A percentile compares a stretch with the other conserved stretches of the same genome.
Conservation (phyloP, 2,329 filamentous ascomycete genomes). For the Exophiala xenobiotica region DNA sequence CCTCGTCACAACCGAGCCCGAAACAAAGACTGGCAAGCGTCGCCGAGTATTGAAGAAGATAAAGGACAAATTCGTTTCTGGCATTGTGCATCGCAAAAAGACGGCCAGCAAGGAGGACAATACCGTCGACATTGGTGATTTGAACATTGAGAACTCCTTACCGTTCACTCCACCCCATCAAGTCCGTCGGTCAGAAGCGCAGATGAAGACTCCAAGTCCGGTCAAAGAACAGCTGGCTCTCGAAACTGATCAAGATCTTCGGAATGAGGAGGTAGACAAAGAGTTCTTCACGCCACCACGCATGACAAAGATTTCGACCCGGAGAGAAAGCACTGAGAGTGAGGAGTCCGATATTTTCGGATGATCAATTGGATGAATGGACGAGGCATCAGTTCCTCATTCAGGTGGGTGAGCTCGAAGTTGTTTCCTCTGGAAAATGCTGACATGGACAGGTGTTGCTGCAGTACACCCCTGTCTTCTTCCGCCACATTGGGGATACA, state of each 20-base stretch:
- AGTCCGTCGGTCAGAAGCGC: background rate
- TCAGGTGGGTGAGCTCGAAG: too few species aligned
- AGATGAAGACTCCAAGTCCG: conserved; percentile 7
- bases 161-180: background rate
- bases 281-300: conserved; percentile 11
- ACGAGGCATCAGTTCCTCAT: too few species aligned
- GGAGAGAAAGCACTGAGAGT: background rate
- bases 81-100: conserved; percentile 4
- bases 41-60: conserved; percentile 1
- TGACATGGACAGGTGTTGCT: too few species aligned
- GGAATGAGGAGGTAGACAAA: conserved; percentile 7
- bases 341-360: background rate
- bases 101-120: background rate
- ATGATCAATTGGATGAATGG: background rate
- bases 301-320: background rate
- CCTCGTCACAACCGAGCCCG: background rate
- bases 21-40: background rate
- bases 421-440: too few species aligned
- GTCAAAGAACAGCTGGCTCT: conserved; percentile 9
- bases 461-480: too few species aligned
- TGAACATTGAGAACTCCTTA: background rate
- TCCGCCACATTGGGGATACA: too few species aligned
- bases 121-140: background rate
- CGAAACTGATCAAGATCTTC: conserved; percentile 1
- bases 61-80: background rate